phyloP scores from a whole-genome alignment of 352 stramenopile species.

The Phytophthora cactorum region DNA sequence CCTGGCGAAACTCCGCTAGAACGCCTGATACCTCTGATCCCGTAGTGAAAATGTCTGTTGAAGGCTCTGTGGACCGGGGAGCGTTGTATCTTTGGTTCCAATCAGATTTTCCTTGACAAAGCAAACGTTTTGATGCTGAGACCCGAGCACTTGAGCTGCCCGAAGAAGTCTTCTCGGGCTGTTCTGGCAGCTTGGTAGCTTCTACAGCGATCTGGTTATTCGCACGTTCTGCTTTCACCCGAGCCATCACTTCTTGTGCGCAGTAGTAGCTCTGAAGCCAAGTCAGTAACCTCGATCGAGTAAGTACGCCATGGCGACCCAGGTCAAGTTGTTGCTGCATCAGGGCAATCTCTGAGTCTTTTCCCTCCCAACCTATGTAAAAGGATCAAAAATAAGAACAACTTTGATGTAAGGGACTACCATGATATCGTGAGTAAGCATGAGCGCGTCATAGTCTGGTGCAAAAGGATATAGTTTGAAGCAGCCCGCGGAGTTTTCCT shows the following conservation, averaged over 20 bases:
- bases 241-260: conserved; percentile 34
- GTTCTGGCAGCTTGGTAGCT: conserved; percentile 5
- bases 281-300: conserved; percentile 45
- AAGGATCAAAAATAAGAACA: conserved; percentile 8
- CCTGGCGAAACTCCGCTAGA: conserved; percentile 45
- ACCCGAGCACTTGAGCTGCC: conserved; percentile 10
- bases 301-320: conserved; percentile 43
- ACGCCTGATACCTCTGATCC: conserved; percentile 39
- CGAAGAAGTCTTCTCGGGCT: conserved; percentile 5
- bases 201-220: conserved; percentile 31
- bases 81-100: conserved; percentile 38
- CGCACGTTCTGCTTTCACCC: conserved; percentile 20
- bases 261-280: conserved; percentile 53
- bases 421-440: not conserved
- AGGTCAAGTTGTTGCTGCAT: conserved; percentile 68
- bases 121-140: conserved; percentile 20
- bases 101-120: conserved; percentile 14
- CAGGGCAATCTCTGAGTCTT: conserved; percentile 42
- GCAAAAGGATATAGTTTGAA: conserved; percentile 70
- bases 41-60: conserved; percentile 13
- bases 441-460: conserved; percentile 1
- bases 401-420: conserved; percentile 32
- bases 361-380: conserved; percentile 59
- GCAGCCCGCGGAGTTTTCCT: conserved; percentile 47
- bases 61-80: conserved; percentile 7